phyloP scores from a whole-genome alignment of 2,329 filamentous ascomycete species.

The Chaetothyriales sp. region DNA sequence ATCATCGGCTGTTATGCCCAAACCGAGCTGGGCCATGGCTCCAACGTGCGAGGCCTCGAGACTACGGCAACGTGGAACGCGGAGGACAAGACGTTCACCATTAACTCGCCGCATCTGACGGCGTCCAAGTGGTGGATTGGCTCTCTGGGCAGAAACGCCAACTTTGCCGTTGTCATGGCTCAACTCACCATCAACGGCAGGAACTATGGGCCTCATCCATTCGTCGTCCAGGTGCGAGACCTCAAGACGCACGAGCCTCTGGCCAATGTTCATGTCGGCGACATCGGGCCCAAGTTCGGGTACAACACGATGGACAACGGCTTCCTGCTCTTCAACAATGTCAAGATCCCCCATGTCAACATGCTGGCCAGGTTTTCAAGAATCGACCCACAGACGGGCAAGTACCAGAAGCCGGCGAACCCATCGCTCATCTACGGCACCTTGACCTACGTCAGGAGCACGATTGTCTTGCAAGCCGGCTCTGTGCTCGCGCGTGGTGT shows the following conservation, averaged over 20 bases:
- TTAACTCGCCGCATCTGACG: constrained; percentile 61
- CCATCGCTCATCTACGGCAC: constrained; percentile 61
- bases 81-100: constrained; percentile 58
- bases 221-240: constrained; percentile 62
- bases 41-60: constrained; percentile 60
- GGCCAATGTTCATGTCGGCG: constrained; percentile 58
- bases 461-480: constrained; percentile 60
- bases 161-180: constrained; percentile 66
- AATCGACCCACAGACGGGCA: constrained; percentile 53
- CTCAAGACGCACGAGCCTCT: constrained; percentile 56
- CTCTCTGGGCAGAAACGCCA: constrained; percentile 60
- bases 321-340: constrained; percentile 61
- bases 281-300: constrained; percentile 68
- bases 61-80: constrained; percentile 62
- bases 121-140: constrained; percentile 80
- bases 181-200: constrained; percentile 58
- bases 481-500: constrained; percentile 60
- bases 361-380: constrained; percentile 61
- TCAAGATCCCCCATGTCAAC: constrained; percentile 60
- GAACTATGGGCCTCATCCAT: constrained; percentile 60
- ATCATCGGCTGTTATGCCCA: constrained; percentile 70
- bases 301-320: constrained; percentile 77
- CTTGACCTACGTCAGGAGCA: constrained; percentile 60
- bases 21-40: constrained; percentile 67
- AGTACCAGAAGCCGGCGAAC: constrained; percentile 53